phyloP scores from a whole-genome alignment of 31 red algal species.

The Asparagopsis taxiformis region DNA sequence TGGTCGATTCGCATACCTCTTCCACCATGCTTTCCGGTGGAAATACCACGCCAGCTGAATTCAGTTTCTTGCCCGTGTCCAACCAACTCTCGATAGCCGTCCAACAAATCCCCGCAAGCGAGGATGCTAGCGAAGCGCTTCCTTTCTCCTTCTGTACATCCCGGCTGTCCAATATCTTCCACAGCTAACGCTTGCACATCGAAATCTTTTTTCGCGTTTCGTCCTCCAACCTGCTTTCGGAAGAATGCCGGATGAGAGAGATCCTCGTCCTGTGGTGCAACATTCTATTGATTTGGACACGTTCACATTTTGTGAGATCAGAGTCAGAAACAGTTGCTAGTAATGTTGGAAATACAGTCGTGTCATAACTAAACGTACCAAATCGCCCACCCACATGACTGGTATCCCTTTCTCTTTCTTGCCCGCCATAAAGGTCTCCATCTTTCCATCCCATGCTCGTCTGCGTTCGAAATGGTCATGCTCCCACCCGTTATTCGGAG shows the following conservation, averaged over 20 bases:
- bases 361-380: no score
- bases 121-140: slow-evolving; percentile 41
- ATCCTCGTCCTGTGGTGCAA: slow-evolving; percentile 61
- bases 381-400: slow-evolving; percentile 64
- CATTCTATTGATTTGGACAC: no score
- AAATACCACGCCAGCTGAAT: slow-evolving; percentile 48
- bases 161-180: slow-evolving; percentile 40
- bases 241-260: slow-evolving; percentile 47
- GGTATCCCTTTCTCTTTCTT: slow-evolving; percentile 27
- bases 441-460: slow-evolving; percentile 39
- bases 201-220: neutral
- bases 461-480: slow-evolving; percentile 29
- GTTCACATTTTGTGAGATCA: no score
- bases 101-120: slow-evolving; percentile 29
- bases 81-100: slow-evolving; percentile 42
- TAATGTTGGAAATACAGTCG: no score
- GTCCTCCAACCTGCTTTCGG: slow-evolving; percentile 8
- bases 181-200: neutral
- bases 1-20: slow-evolving; percentile 74
- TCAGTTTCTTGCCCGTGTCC: slow-evolving; percentile 1
- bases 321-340: no score
- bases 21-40: slow-evolving; percentile 37
- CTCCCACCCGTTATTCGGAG: slow-evolving; percentile 70
- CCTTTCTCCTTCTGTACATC: slow-evolving; percentile 61
- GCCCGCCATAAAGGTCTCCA: slow-evolving; percentile 34